These are phyloP conservation scores for Serpula lacrymans DNA, from an alignment of 768 basidiomycete genomes.

Conservation along the genomic window DNA sequence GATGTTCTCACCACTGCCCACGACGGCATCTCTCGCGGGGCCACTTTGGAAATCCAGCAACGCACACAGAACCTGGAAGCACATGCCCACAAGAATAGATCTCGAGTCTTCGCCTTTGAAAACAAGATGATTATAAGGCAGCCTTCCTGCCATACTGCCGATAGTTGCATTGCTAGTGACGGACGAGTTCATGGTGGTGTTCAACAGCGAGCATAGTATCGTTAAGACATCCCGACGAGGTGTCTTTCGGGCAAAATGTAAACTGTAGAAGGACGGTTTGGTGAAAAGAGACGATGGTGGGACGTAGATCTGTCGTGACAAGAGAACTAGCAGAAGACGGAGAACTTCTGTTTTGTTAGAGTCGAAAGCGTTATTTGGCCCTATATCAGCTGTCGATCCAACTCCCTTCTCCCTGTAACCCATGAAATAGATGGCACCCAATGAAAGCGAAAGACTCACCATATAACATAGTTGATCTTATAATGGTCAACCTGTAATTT, in stretches of 20 bases:
- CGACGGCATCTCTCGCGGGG: conserved; percentile 52
- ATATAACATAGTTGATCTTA: conserved; percentile 85
- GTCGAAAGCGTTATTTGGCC: conserved; percentile 61
- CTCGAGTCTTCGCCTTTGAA: conserved; percentile 86
- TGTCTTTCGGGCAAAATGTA: conserved; percentile 73
- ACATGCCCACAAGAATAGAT: conserved; percentile 67
- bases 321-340: conserved; percentile 79
- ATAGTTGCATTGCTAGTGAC: conserved; percentile 49
- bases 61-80: conserved; percentile 73
- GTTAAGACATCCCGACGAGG: conserved; percentile 85
- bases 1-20: conserved; percentile 42
- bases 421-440: no score
- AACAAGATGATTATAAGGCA: conserved; percentile 88
- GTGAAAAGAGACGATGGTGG: conserved; percentile 66
- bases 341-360: conserved; percentile 86
- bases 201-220: conserved; percentile 87
- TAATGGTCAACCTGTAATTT: conserved; percentile 75
- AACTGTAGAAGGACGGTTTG: conserved; percentile 72
- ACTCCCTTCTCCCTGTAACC: conserved; percentile 86
- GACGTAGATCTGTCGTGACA: conserved; percentile 89
- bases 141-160: conserved; percentile 67
- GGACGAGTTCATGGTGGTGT: conserved; percentile 78
- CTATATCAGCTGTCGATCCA: conserved; percentile 78
- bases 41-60: conserved; percentile 82
- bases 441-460: conserved; percentile 45